Evolutionary conservation across 805 yeast genomes (phyloP), one percentile per base, ranked within the genome.

Genomic region (Saccharomycopsis vini): DNA sequence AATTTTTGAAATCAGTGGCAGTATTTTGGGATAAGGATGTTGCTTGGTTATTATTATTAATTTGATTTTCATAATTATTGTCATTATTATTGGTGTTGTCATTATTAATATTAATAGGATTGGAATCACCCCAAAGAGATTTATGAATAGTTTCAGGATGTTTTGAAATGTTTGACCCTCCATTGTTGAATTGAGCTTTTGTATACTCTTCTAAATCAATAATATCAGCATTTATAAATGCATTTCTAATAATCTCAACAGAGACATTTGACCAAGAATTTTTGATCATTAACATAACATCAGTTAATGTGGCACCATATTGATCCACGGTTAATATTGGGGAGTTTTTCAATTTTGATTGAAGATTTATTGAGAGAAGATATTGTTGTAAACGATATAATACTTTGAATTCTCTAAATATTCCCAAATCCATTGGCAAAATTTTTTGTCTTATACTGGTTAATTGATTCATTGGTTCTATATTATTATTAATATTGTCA

Each of bases 351-450:
- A 46, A 47, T 43, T 51, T 54, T 41, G 47, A 31, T 31, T 47
- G 53, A 6, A 53, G 24, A 18, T 52, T 54, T n/a, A 42, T 32
- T 10, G 51, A 32, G 9, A 47, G 36, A 22, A 60, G 60, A 49
- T 77, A 79, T 50, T 79, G 84, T 47, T 72, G 77, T 5, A 73
- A 62, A 44, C 85, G 66, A 52, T 72, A 79, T 38, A 73, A 60
- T 12, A 76, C 66, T 53, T 75, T 76, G 54, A 79, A 74, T 52
- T 79, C 84, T 46, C 75, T 76, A 33, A 73, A 65, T 3, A 78
- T 73, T 3, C 85, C 85, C 69, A 78, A 76, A 47, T 69, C 73
- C 66, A 77, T 75, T 5, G 84, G 84, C 28, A 76, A 56, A 53
- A 73, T 76, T 51, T 71, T 41, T 19, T 31, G n/a, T 30, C 37